Base-by-base conservation (phyloP, 2,329 filamentous ascomycete species). In the Botrytis deweyae region DNA sequence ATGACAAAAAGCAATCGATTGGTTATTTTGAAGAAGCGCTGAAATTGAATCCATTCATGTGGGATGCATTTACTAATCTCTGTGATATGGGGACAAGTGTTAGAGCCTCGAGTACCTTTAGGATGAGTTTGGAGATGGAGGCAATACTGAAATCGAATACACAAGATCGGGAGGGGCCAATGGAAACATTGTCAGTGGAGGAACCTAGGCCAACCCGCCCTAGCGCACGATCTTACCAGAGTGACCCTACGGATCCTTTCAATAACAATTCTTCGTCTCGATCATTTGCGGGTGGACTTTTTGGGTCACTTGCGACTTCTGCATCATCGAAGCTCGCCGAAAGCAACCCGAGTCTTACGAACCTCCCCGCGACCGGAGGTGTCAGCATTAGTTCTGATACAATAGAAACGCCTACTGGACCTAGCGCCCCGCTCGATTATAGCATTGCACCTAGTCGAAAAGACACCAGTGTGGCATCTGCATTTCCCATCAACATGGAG, bases 11-110 rank as follows among this genome's bases (percentile, higher is more conserved):
- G 78, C 94, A 93, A 82, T 95, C 96, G 12, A 90, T 95, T 25
- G 89, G 92, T 77, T 94, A 90, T 82, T 98, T 96, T 81, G 94
- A 97, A 77, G 94, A 97, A 75, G 90, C 95, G 9, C 85, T 99
- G 79, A 97, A 95, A 83, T 83, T 91, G 72, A 99, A 98, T 80
- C 95, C 96, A 1, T 95, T 98, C 83, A 96, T 97, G 89, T 99
- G 96, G 96, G 96, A 99, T 85, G 95, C 95, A 0, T 98, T 98
- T 79, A 90, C 91, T 36, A 92, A 90, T 25, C 87, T 99, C 12
- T 97, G 95, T 81, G 94, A 98, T 80, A 93, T 89, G 90, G 93
- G 93, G 6, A 91, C 94, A 63, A 91, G 90, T 77, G 87, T 98
- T 72, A 90, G 93, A 73, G 90, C 96, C 16, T 88, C 91, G 40